Conservation (phyloP, 129 eudicot species). For the Artemisia argyi region DNA sequence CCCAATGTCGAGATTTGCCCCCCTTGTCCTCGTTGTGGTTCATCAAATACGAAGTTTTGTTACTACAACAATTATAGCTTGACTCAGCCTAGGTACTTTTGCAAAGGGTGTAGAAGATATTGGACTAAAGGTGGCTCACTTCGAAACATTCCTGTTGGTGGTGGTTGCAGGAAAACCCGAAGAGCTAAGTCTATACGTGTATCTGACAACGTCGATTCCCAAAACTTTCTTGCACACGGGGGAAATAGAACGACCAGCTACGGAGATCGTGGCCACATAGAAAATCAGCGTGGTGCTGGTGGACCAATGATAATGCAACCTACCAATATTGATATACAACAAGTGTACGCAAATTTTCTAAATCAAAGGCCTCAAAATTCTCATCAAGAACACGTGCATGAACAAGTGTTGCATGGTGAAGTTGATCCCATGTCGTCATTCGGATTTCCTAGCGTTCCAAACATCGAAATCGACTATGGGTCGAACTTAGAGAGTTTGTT, state of each 20-base stretch:
- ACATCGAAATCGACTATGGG: conserved; percentile 32
- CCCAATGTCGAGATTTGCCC: conserved; percentile 59
- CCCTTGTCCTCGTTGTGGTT: conserved; percentile 73
- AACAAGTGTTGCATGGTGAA: conserved; percentile 26
- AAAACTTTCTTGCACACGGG: not conserved
- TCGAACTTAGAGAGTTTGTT: conserved; percentile 30
- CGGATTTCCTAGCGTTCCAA: conserved; percentile 25
- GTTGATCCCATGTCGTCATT: conserved; percentile 16
- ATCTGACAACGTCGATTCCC: conserved; percentile 17
- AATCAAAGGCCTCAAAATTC: conserved; percentile 38
- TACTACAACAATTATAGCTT: conserved; percentile 75
- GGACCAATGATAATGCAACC: conserved; percentile 30
- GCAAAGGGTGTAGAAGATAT: conserved; percentile 77
- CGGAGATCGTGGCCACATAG: conserved; percentile 5
- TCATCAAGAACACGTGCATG: conserved; percentile 7
- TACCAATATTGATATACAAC: conserved; percentile 58
- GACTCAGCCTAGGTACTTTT: conserved; percentile 73
- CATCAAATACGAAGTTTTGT: conserved; percentile 74
- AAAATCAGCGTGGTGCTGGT: conserved; percentile 14
- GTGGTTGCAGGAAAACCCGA: conserved; percentile 64
- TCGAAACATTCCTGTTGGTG: conserved; percentile 69
- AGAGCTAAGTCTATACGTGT: conserved; percentile 41
- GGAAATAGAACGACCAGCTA: conserved; percentile 4
- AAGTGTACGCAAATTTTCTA: conserved; percentile 64
- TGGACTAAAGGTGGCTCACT: conserved; percentile 88